These are phyloP conservation scores for Phytophthora pseudosyringae DNA, from an alignment of 352 stramenopile species.

Conservation along the genomic window DNA sequence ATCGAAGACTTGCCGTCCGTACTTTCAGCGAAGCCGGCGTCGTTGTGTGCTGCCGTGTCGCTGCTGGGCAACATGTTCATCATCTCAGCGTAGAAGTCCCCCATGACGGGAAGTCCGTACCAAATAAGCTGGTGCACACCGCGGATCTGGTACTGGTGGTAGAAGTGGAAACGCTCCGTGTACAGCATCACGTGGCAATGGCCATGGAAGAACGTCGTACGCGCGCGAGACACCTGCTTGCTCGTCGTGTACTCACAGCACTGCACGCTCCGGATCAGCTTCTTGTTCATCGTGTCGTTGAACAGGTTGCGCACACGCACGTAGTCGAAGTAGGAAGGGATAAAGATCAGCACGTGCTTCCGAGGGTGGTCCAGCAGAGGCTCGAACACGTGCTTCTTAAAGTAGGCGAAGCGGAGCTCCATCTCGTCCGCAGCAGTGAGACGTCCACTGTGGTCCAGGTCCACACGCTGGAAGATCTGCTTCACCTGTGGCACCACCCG, in stretches of 20 bases:
- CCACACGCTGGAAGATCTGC: slow-evolving; percentile 85
- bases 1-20: slow-evolving; percentile 58
- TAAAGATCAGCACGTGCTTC: slow-evolving; percentile 81
- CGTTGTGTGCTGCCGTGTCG: slow-evolving; percentile 15
- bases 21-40: slow-evolving; percentile 31
- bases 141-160: slow-evolving; percentile 85
- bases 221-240: slow-evolving; percentile 68
- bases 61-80: slow-evolving; percentile 73
- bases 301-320: slow-evolving; percentile 89
- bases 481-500: slow-evolving; percentile 75
- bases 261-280: slow-evolving; percentile 70
- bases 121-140: slow-evolving; percentile 81
- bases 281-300: slow-evolving; percentile 73
- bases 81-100: slow-evolving; percentile 80
- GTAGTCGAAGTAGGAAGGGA: slow-evolving; percentile 88
- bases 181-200: slow-evolving; percentile 82
- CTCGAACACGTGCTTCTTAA: slow-evolving; percentile 79
- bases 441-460: slow-evolving; percentile 33
- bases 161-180: slow-evolving; percentile 88
- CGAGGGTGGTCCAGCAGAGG: slow-evolving; percentile 70
- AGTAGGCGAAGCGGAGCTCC: slow-evolving; percentile 78
- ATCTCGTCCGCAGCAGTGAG: slow-evolving; percentile 54
- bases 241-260: slow-evolving; percentile 83
- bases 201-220: slow-evolving; percentile 80
- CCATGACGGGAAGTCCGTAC: slow-evolving; percentile 71